These are phyloP conservation scores for Pilatotrama ljubarskyi DNA, from an alignment of 768 basidiomycete genomes.

Conservation along the genomic window DNA sequence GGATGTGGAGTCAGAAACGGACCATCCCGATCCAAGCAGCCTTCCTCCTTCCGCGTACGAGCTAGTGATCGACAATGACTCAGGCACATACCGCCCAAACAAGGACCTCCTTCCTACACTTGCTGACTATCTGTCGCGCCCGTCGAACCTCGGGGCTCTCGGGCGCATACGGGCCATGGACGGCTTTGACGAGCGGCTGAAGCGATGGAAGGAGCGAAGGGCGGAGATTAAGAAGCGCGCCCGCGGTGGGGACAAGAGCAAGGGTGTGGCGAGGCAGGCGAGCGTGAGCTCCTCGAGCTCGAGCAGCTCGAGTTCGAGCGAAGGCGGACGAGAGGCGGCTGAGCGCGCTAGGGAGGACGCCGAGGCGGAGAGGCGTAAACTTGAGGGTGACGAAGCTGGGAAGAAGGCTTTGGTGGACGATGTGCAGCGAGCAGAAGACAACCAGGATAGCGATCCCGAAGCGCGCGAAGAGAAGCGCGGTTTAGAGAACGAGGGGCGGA, in stretches of 20 bases:
- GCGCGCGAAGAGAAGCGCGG: constrained; percentile 22
- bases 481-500: neutral
- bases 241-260: constrained; percentile 9
- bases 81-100: constrained; percentile 47
- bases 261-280: constrained; percentile 13
- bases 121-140: constrained; percentile 36
- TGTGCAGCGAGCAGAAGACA: constrained; percentile 24
- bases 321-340: constrained; percentile 8
- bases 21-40: constrained; percentile 29
- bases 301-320: constrained; percentile 17
- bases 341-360: constrained; percentile 12
- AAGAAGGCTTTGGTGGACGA: constrained; percentile 19
- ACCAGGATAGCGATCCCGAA: constrained; percentile 22
- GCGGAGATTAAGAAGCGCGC: constrained; percentile 32
- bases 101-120: constrained; percentile 40
- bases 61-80: constrained; percentile 49
- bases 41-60: constrained; percentile 35
- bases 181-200: constrained; percentile 40
- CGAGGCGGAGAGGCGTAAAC: constrained; percentile 5
- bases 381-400: neutral
- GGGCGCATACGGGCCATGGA: constrained; percentile 38
- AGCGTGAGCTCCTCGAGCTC: constrained; percentile 14
- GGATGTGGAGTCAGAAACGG: neutral
- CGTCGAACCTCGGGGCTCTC: constrained; percentile 38
- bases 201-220: constrained; percentile 36